These are phyloP conservation scores for Chlamydomonas urium DNA, from an alignment of 139 green algal species.

Conservation along the genomic window DNA sequence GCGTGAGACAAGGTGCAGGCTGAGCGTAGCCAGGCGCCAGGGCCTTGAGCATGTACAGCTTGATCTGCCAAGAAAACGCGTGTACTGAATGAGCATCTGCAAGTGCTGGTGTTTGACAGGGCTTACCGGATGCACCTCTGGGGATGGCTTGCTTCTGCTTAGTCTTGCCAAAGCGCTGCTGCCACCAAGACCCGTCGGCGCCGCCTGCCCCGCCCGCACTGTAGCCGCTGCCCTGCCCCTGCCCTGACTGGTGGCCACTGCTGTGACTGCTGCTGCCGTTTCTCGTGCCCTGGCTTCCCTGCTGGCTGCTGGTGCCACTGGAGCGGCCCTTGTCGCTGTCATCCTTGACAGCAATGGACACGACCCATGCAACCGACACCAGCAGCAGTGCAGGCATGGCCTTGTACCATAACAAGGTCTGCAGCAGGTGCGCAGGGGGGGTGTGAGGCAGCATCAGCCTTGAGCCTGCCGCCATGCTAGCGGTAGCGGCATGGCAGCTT, in stretches of 20 bases:
- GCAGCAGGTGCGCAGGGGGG: too few species aligned
- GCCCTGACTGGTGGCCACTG: neutral
- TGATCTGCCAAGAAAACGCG: too few species aligned
- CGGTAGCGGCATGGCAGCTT: too few species aligned
- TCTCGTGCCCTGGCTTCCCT: too few species aligned
- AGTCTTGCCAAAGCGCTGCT: too few species aligned
- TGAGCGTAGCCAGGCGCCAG: neutral
- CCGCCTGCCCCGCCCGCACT: too few species aligned
- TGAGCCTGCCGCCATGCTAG: too few species aligned
- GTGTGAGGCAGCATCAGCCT: too few species aligned
- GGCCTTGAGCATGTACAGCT: neutral
- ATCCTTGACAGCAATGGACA: neutral
- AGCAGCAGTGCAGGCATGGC: conserved; percentile 4
- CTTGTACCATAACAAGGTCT: conserved; percentile 1
- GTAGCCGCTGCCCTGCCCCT: neutral
- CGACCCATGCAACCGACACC: neutral
- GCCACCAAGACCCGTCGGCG: neutral
- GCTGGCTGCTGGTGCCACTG: too few species aligned
- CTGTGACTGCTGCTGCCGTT: neutral
- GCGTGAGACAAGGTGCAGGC: neutral
- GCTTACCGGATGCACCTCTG: conserved; percentile 1
- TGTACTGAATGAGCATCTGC: neutral
- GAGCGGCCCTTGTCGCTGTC: too few species aligned
- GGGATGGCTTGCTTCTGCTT: conserved; percentile 8
- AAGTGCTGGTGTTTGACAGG: neutral